A percentile compares a stretch with the other conserved stretches of the same genome.
phyloP scores from a whole-genome alignment of 2,329 filamentous ascomycete genomes.

The Chrysosphaeria jannelii region DNA sequence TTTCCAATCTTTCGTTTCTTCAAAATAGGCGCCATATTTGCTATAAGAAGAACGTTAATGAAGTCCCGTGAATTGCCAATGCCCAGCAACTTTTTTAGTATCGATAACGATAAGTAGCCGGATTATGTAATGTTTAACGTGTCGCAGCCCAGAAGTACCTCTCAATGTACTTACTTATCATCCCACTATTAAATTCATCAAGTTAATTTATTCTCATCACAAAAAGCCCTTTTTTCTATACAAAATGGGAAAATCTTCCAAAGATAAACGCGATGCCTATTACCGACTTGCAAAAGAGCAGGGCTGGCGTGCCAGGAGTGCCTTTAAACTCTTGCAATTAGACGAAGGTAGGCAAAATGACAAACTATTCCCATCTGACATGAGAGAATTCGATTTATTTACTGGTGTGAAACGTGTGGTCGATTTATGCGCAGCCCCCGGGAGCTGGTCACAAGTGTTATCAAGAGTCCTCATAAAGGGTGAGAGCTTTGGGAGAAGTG shows the following conservation, averaged over 20 bases:
- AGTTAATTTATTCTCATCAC: not conserved
- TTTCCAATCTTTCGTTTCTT: not conserved
- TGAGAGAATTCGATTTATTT: conserved; percentile 72
- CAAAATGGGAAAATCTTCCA: conserved; percentile 73
- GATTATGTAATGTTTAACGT: too few relatives aligned
- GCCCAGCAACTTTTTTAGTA: too few relatives aligned
- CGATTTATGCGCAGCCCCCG: conserved; percentile 81
- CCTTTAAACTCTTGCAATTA: conserved; percentile 88
- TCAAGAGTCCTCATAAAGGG: conserved; percentile 82
- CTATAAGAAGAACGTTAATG: too few relatives aligned
- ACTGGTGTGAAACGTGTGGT: conserved; percentile 73
- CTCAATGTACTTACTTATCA: too few relatives aligned
- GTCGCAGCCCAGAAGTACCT: too few relatives aligned
- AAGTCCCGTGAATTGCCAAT: too few relatives aligned
- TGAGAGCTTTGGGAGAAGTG: conserved; percentile 59
- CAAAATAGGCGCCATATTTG: too few relatives aligned
- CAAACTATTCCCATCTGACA: not conserved
- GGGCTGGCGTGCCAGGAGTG: conserved; percentile 86
- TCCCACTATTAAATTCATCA: not conserved
- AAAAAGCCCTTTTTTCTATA: not conserved
- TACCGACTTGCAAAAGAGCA: conserved; percentile 96
- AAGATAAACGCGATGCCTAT: conserved; percentile 95
- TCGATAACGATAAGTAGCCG: too few relatives aligned
- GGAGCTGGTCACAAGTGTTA: conserved; percentile 90
- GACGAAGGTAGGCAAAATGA: conserved; percentile 31